phyloP scores from a whole-genome alignment of 257 asterid species.

The Jaltomata sinuosa region DNA sequence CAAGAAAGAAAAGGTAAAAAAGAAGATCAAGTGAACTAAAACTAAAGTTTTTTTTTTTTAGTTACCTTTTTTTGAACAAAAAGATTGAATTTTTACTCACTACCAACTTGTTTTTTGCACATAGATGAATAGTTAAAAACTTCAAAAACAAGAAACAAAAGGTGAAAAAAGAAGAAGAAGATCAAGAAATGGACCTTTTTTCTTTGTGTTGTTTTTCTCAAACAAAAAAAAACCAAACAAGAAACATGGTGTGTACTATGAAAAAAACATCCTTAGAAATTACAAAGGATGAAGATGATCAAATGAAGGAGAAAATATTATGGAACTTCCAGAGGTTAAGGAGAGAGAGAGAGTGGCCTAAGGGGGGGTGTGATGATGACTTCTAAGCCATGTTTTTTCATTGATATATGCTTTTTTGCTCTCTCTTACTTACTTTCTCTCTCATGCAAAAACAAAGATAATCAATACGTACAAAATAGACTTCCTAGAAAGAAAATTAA shows the following conservation, averaged over 20 bases:
- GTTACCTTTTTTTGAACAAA: constrained; percentile 9
- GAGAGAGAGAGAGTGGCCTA: neutral
- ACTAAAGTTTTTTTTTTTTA: neutral
- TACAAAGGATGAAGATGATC: neutral
- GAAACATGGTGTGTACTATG: neutral
- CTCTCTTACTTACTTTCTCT: constrained; percentile 13
- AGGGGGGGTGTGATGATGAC: constrained; percentile 31
- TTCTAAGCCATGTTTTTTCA: constrained; percentile 39
- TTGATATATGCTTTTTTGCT: constrained; percentile 11
- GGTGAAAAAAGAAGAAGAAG: neutral
- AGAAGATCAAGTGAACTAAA: no score
- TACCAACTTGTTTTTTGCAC: constrained; percentile 9
- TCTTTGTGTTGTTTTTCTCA: neutral
- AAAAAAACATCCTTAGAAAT: neutral
- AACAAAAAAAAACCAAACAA: neutral
- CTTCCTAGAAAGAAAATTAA: constrained; percentile 25
- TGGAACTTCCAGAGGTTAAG: neutral
- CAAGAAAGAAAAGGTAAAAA: constrained; percentile 13
- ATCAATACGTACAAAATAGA: constrained; percentile 39
- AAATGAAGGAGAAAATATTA: neutral
- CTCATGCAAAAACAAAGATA: constrained; percentile 19
- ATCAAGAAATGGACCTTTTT: neutral
- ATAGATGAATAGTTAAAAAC: neutral
- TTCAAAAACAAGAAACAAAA: constrained; percentile 12
- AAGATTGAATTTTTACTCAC: constrained; percentile 24